Percentiles rank a stretch among this genome's conserved stretches.
Conservation (phyloP, 2,329 filamentous ascomycete species). For the Leptosphaerulina australis region DNA sequence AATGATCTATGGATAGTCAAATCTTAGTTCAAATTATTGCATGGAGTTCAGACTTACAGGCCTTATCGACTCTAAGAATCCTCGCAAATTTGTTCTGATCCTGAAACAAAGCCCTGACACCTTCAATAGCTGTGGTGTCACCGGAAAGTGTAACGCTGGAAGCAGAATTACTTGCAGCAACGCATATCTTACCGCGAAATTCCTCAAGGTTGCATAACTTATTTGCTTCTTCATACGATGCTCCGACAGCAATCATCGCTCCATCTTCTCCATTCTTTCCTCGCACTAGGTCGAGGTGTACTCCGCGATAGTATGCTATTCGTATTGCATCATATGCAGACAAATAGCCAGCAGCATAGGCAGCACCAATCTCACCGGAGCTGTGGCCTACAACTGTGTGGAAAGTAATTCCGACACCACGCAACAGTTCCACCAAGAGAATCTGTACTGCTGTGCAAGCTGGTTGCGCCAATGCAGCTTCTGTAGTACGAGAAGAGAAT, state of each 20-base stretch:
- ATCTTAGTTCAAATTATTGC: not conserved
- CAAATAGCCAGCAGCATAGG: constrained; percentile 31
- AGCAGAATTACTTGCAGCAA: constrained; percentile 39
- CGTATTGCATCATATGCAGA: constrained; percentile 18
- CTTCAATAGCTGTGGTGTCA: constrained; percentile 48
- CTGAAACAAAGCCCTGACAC: constrained; percentile 25
- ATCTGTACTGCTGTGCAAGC: constrained; percentile 36
- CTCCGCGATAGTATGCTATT: constrained; percentile 24
- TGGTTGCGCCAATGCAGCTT: constrained; percentile 27
- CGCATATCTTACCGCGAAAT: constrained; percentile 22
- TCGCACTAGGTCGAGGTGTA: constrained; percentile 5
- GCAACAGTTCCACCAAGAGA: constrained; percentile 27
- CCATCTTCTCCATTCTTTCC: constrained; percentile 18
- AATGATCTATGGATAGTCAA: constrained; percentile 52
- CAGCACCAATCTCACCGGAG: constrained; percentile 38
- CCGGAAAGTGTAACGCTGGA: constrained; percentile 54
- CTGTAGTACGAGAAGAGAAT: constrained; percentile 9
- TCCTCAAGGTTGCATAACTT: not conserved
- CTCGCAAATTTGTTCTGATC: constrained; percentile 49
- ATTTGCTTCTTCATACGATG: constrained; percentile 3
- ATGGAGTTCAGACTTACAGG: not conserved
- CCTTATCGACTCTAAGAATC: constrained; percentile 49
- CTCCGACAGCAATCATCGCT: constrained; percentile 43
- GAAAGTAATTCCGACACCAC: constrained; percentile 19
- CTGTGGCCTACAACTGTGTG: constrained; percentile 25